These are phyloP conservation scores for Arthroderma sp. DNA, from an alignment of 2,329 filamentous ascomycete genomes.

Conservation along the genomic window DNA sequence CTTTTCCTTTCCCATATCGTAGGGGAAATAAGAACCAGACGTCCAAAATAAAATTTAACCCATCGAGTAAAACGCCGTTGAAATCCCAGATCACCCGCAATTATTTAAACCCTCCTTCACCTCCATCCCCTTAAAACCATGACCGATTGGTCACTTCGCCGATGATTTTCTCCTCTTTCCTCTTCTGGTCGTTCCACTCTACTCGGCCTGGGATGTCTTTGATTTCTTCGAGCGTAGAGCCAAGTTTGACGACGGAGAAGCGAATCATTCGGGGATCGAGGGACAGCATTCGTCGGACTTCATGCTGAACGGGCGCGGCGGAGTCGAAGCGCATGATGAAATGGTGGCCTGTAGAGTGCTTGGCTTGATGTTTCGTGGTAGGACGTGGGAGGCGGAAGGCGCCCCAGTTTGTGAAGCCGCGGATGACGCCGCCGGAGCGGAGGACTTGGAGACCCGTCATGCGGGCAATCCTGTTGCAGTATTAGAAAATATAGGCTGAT, in stretches of 20 bases:
- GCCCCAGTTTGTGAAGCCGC: conserved; percentile 91
- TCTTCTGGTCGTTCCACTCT: conserved; percentile 35
- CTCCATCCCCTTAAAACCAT: no score
- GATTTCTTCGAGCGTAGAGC: conserved; percentile 50
- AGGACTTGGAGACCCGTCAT: conserved; percentile 75
- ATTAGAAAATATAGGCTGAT: conserved; percentile 1
- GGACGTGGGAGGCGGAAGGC: conserved; percentile 74
- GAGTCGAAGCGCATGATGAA: conserved; percentile 96
- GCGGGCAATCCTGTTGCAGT: conserved; percentile 59
- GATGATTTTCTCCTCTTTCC: conserved; percentile 7
- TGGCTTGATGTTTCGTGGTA: conserved; percentile 65
- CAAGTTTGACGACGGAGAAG: conserved; percentile 75
- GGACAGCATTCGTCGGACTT: conserved; percentile 60
- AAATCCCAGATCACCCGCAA: no score
- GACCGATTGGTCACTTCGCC: no score
- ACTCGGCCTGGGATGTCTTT: conserved; percentile 44
- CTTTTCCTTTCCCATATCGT: no score
- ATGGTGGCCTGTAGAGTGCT: conserved; percentile 79
- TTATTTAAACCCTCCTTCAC: no score
- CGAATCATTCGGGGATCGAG: conserved; percentile 86
- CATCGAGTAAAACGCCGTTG: no score
- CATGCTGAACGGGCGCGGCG: conserved; percentile 57
- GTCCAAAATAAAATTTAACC: no score
- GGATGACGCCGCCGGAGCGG: conserved; percentile 71
- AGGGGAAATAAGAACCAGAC: no score